These are phyloP conservation scores for Ophiognomonia clavigignenti-juglandacearum DNA, from an alignment of 2,329 filamentous ascomycete genomes.

Conservation along the genomic window DNA sequence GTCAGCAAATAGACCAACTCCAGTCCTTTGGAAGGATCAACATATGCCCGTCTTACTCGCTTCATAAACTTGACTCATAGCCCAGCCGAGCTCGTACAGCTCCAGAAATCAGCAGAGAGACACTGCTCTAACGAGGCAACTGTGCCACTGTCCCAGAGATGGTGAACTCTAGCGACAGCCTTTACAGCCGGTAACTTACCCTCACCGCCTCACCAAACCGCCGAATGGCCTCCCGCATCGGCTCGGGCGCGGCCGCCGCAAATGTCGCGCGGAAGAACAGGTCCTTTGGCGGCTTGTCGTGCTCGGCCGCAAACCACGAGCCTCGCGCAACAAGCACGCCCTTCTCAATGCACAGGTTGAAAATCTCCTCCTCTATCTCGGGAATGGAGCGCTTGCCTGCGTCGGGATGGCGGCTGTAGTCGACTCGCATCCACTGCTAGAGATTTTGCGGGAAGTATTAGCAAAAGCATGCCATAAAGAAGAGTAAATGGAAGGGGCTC, in stretches of 20 bases:
- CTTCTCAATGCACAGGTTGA: conserved; percentile 67
- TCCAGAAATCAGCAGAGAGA: no score
- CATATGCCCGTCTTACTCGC: no score
- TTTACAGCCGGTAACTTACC: conserved; percentile 40
- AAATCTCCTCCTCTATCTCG: conserved; percentile 82
- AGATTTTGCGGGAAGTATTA: no score
- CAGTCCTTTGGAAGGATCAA: no score
- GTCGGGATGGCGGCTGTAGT: conserved; percentile 62
- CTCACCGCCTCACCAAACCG: conserved; percentile 73
- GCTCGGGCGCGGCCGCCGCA: conserved; percentile 68
- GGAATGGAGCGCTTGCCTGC: conserved; percentile 47
- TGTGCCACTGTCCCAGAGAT: no score
- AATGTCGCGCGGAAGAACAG: conserved; percentile 90
- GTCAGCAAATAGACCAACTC: no score
- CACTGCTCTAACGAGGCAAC: no score
- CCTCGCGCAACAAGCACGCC: conserved; percentile 79
- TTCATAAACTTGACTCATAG: no score
- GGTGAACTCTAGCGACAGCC: no score
- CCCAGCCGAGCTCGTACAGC: no score
- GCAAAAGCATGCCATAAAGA: no score
- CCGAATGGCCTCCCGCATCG: conserved; percentile 67
- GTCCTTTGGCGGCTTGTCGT: conserved; percentile 50
- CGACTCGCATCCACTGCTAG: conserved; percentile 68
- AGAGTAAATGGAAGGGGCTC: no score
- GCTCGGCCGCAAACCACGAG: conserved; percentile 85